Percentiles rank a stretch among this genome's conserved stretches.
Evolutionary conservation across 257 asterid genomes (phyloP).

Genomic region (Solanum paucissectum): DNA sequence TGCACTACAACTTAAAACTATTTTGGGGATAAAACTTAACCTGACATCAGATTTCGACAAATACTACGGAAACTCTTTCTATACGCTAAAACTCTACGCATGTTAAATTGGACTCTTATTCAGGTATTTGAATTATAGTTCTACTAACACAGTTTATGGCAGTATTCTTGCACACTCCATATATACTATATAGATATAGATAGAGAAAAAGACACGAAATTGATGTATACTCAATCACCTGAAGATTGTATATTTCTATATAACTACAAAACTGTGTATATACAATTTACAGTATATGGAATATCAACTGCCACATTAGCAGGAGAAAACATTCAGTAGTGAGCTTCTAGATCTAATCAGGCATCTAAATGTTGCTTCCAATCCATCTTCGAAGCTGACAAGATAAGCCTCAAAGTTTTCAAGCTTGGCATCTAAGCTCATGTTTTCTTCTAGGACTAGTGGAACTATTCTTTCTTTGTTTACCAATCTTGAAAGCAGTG

Average conservation of each 20-base stretch:
- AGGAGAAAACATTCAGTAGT: not conserved
- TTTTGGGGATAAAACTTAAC: not conserved
- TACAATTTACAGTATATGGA: not conserved
- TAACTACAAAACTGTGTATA: not conserved
- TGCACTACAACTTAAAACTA: not conserved
- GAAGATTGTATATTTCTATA: not conserved
- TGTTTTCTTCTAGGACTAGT: not conserved
- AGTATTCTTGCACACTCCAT: not conserved
- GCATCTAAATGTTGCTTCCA: not conserved
- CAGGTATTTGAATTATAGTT: not conserved
- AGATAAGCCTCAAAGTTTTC: constrained; percentile 10
- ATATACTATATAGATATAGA: not conserved
- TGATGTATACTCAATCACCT: not conserved
- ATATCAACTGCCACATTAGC: not conserved
- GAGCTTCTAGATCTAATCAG: not conserved
- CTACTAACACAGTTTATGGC: not conserved
- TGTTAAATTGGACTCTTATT: not conserved
- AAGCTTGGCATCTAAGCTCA: constrained; percentile 2
- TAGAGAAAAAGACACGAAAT: not conserved
- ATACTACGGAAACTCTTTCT: not conserved
- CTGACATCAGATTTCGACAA: not conserved
- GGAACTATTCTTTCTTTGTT: constrained; percentile 9
- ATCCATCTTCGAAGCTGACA: not conserved
- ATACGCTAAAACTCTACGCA: not conserved
- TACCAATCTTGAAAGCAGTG: constrained; percentile 20